Evolutionary conservation across 208 protist species (phyloP).

Genomic region (Sergeia podlipaevii): DNA sequence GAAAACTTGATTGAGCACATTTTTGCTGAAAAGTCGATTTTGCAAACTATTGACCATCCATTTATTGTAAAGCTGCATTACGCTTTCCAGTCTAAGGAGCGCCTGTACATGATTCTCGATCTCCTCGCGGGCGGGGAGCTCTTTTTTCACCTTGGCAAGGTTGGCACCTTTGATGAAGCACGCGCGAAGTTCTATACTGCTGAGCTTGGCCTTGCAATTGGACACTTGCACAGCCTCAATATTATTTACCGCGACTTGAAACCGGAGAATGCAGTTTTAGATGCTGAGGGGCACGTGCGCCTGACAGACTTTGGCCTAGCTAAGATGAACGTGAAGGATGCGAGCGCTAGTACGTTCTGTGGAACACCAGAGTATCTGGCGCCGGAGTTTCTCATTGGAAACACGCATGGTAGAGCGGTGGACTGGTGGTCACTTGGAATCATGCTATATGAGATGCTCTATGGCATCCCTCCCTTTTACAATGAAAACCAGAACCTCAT

Average conservation of each 20-base stretch:
- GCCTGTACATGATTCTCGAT: conserved; percentile 93
- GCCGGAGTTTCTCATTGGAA: conserved; percentile 91
- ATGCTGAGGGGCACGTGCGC: conserved; percentile 80
- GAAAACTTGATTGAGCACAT: conserved; percentile 73
- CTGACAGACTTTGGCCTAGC: conserved; percentile 91
- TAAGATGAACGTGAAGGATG: conserved; percentile 62
- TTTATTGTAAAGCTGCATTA: conserved; percentile 95
- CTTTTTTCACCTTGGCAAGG: conserved; percentile 76
- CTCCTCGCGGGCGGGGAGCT: conserved; percentile 91
- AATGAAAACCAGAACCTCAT: conserved; percentile 80
- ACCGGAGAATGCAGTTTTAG: conserved; percentile 89
- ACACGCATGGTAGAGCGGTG: conserved; percentile 91
- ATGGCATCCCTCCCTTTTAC: conserved; percentile 94
- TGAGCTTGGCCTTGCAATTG: conserved; percentile 87
- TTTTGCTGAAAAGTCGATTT: conserved; percentile 85
- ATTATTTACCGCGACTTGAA: conserved; percentile 94
- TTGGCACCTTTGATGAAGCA: conserved; percentile 57
- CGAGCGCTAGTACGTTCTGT: conserved; percentile 81
- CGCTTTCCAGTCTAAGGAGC: conserved; percentile 93
- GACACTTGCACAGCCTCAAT: conserved; percentile 88
- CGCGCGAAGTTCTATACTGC: conserved; percentile 91
- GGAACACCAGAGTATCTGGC: conserved; percentile 91
- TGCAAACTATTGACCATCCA: conserved; percentile 91
- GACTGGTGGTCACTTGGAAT: conserved; percentile 98
- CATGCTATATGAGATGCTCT: conserved; percentile 96